Conservation (phyloP, 352 stramenopile species). For the Phytophthora multivora region DNA sequence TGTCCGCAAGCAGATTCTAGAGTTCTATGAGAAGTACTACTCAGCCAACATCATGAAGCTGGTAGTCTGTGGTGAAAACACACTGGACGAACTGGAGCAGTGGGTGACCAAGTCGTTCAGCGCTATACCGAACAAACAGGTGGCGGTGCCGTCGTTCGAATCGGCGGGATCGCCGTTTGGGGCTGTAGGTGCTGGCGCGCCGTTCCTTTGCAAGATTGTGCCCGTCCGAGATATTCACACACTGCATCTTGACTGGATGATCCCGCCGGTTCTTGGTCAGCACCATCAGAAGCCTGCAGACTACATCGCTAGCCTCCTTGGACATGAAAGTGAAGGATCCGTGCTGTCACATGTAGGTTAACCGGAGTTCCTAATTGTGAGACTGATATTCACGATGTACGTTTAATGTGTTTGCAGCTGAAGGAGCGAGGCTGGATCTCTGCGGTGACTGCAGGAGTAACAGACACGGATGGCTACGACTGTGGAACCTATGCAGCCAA, state of each 20-base stretch:
- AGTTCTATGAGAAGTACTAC: conserved; percentile 78
- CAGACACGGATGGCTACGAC: conserved; percentile 75
- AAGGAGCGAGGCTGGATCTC: conserved; percentile 82
- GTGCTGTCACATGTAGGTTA: conserved; percentile 73
- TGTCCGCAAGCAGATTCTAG: conserved; percentile 60
- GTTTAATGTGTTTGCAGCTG: conserved; percentile 41
- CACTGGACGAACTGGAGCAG: conserved; percentile 68
- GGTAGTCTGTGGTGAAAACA: conserved; percentile 77
- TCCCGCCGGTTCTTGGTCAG: conserved; percentile 68
- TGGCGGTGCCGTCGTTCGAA: conserved; percentile 48
- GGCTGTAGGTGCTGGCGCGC: conserved; percentile 33
- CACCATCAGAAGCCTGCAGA: conserved; percentile 81
- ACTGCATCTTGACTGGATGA: conserved; percentile 79
- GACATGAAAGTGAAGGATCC: conserved; percentile 85
- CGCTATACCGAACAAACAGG: conserved; percentile 62
- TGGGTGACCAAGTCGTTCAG: conserved; percentile 71
- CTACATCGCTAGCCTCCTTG: conserved; percentile 80
- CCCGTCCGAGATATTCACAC: conserved; percentile 82
- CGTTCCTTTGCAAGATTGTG: conserved; percentile 68
- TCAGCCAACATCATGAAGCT: conserved; percentile 88
- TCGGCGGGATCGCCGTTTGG: conserved; percentile 58
- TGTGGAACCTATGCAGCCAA: conserved; percentile 67
- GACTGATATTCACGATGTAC: conserved; percentile 9
- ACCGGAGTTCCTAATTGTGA: neutral
- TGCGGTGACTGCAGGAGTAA: conserved; percentile 71